These are phyloP conservation scores for Nigrospora osmanthi DNA, from an alignment of 2,329 filamentous ascomycete genomes.

Conservation along the genomic window DNA sequence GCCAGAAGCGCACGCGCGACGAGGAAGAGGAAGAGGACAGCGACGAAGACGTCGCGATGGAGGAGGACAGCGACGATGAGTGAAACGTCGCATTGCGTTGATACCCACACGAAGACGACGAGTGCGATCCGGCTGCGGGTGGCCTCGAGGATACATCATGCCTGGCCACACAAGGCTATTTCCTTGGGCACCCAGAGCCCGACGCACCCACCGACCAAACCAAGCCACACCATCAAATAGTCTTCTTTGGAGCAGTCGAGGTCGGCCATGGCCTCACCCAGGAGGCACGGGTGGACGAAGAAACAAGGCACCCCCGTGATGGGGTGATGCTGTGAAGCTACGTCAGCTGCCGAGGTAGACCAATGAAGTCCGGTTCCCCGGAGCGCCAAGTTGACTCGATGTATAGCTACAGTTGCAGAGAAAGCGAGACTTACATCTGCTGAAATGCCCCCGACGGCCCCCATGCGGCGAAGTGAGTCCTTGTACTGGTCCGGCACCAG, in stretches of 20 bases:
- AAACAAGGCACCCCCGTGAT: constrained; percentile 70
- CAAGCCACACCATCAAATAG: constrained; percentile 85
- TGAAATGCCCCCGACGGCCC: constrained; percentile 66
- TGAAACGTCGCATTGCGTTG: constrained; percentile 21
- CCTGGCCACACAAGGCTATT: constrained; percentile 40
- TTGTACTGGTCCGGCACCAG: constrained; percentile 63
- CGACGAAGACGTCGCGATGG: constrained; percentile 54
- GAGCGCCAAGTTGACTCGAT: constrained; percentile 2
- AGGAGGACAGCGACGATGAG: constrained; percentile 65
- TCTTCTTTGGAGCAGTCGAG: constrained; percentile 54
- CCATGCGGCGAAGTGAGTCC: constrained; percentile 48
- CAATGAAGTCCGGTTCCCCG: background rate
- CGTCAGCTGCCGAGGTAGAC: constrained; percentile 24
- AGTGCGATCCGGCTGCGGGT: background rate
- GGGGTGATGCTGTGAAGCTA: constrained; percentile 64
- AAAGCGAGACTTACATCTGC: constrained; percentile 55
- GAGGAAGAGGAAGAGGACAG: constrained; percentile 58
- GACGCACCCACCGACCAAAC: constrained; percentile 74
- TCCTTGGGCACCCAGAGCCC: constrained; percentile 70
- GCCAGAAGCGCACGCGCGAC: constrained; percentile 65
- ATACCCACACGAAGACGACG: constrained; percentile 1
- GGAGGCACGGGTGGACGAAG: constrained; percentile 89
- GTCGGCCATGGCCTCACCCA: constrained; percentile 68
- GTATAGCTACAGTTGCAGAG: constrained; percentile 11
- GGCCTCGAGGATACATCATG: constrained; percentile 52